Evolutionary conservation across 768 basidiomycete genomes (phyloP).

Genomic region (Mycena metata): DNA sequence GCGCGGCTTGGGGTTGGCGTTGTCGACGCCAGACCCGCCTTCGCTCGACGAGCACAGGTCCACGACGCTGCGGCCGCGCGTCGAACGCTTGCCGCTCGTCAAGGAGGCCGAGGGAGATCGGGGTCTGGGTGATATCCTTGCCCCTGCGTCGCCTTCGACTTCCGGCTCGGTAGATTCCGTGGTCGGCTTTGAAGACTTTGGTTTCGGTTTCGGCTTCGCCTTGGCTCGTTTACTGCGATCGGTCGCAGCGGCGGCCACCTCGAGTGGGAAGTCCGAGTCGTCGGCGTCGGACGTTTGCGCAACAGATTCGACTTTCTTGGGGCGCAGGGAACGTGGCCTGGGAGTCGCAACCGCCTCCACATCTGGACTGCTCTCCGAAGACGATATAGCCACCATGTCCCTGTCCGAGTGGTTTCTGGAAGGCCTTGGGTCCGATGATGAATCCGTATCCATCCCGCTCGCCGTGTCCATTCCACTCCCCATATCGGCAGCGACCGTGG

Average conservation of each 20-base stretch:
- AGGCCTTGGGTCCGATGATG: slow-evolving; percentile 9
- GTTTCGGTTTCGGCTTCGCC: not conserved
- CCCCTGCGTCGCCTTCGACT: not conserved
- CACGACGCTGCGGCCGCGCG: slow-evolving; percentile 21
- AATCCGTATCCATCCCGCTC: slow-evolving; percentile 32
- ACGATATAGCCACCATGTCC: slow-evolving; percentile 1
- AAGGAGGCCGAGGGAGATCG: slow-evolving; percentile 25
- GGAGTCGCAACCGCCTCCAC: slow-evolving; percentile 4
- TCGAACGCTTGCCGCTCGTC: slow-evolving; percentile 16
- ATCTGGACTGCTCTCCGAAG: not conserved
- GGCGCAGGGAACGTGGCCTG: slow-evolving; percentile 13
- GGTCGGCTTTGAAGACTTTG: not conserved
- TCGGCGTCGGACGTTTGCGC: slow-evolving; percentile 2
- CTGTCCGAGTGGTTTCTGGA: slow-evolving; percentile 13
- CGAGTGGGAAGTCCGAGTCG: slow-evolving; percentile 5
- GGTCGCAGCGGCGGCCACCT: not conserved
- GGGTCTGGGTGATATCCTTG: not conserved
- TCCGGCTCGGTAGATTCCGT: slow-evolving; percentile 11
- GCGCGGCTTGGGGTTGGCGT: slow-evolving; percentile 10
- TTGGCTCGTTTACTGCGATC: too few relatives aligned
- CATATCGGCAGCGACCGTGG: slow-evolving; percentile 6
- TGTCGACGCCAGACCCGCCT: not conserved
- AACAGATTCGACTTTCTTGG: not conserved
- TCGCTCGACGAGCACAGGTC: slow-evolving; percentile 34
- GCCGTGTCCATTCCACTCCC: slow-evolving; percentile 30